Evolutionary conservation across 805 yeast species (phyloP), one percentile per base, ranked within the genome.

Genomic region (Kluyveromyces lactis): DNA sequence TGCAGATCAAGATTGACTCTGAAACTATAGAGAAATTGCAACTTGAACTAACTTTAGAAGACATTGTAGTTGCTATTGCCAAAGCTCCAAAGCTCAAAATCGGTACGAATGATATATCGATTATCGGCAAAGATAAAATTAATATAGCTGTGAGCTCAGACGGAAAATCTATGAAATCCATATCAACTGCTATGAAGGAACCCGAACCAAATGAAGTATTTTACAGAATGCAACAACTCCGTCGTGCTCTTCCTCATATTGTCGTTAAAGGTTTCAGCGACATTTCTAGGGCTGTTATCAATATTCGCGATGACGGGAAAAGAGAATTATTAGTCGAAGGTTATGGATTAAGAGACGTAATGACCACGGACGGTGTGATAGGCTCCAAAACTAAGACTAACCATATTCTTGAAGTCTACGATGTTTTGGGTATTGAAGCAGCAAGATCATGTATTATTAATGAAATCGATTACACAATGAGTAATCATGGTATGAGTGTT

Each of bases 401-500:
- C 60, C 99, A 92, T 64, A 79, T 92, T 26, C 67, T 92, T 45
- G 99, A 92, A 60, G 87, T 90, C 46, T 77, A 75, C 50, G 77
- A 77, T 47, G 97, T 90, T 4, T 69, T 92, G 45, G 99, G 99
- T 55, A 94, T 92, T 48, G 99, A 92, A 62, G 99, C 99, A 2
- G 98, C 98, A 1, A 75, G 99, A 60, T 68, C 86, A 0, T 81
- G 95, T 51, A 92, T 92, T 59, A 83, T 92, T 58, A 79, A 79
- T 47, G 99, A 92, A 68, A 92, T 92, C 62, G 95, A 85, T 58
- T 87, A 87, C 58, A 92, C 98, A 40, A 92, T 92, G 99, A 80
- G 95, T 58, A 86, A 87, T 64, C 98, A 92, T 70, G 99, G 99
- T 65, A 92, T 92, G 98, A 86, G 95, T 61, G 97, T 92, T 36